These are phyloP conservation scores for Hepatocystis sp. DNA, from an alignment of 169 alveolate species.

Conservation along the genomic window DNA sequence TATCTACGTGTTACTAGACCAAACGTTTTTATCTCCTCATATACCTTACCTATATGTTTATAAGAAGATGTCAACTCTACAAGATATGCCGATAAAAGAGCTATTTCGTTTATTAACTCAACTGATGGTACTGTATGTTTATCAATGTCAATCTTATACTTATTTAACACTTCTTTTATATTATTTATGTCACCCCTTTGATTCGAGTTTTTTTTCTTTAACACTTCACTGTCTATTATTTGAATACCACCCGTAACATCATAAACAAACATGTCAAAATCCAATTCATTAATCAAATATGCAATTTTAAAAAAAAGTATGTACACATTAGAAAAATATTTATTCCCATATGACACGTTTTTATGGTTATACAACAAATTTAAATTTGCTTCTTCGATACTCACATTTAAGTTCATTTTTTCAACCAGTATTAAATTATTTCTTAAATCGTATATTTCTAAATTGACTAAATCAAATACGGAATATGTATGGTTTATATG, in stretches of 20 bases:
- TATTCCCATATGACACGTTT: conserved; percentile 20
- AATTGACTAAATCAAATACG: conserved; percentile 47
- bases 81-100: conserved; percentile 50
- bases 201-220: not conserved
- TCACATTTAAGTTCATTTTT: conserved; percentile 24
- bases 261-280: conserved; percentile 45
- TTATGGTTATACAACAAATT: conserved; percentile 51
- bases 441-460: conserved; percentile 41
- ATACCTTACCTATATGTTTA: too few relatives aligned
- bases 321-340: conserved; percentile 64
- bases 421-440: not conserved
- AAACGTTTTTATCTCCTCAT: not conserved
- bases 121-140: conserved; percentile 24
- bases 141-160: conserved; percentile 8
- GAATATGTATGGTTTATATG: not conserved
- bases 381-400: conserved; percentile 60
- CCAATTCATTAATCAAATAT: conserved; percentile 35
- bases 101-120: conserved; percentile 32
- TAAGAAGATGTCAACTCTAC: conserved; percentile 72
- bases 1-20: not conserved
- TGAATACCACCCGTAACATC: conserved; percentile 71
- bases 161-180: conserved; percentile 1
- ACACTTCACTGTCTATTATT: conserved; percentile 15
- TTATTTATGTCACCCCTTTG: not conserved
- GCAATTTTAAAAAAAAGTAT: conserved; percentile 58